Percentiles rank a stretch among this genome's conserved stretches.
phyloP scores from a whole-genome alignment of 352 stramenopile species.

The Phytophthora pseudosyringae region DNA sequence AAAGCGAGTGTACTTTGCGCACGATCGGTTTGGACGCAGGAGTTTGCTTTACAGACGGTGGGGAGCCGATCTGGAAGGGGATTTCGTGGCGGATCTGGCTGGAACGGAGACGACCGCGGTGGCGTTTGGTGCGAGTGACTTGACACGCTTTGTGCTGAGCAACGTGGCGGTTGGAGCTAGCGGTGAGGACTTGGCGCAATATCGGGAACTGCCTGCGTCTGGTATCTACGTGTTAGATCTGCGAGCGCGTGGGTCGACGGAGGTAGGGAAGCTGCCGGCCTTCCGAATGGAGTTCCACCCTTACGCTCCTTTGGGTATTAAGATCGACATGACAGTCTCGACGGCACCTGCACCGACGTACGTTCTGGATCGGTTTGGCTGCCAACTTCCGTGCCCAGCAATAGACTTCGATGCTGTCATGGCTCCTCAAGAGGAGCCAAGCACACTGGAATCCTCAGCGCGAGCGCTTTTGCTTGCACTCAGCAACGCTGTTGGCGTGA shows the following conservation, averaged over 20 bases:
- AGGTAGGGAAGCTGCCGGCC: not conserved
- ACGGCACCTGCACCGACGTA: not conserved
- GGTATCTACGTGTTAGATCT: constrained; percentile 83
- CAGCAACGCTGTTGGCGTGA: constrained; percentile 78
- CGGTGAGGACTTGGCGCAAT: constrained; percentile 21
- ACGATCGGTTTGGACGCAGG: constrained; percentile 91
- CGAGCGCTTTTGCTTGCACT: constrained; percentile 68
- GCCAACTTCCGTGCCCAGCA: constrained; percentile 27
- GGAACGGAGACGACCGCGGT: constrained; percentile 11
- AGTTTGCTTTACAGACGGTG: constrained; percentile 83
- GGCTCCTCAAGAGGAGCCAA: not conserved
- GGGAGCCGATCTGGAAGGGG: constrained; percentile 3
- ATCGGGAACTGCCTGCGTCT: constrained; percentile 77
- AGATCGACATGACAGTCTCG: not conserved
- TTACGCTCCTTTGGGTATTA: constrained; percentile 31
- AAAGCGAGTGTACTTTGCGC: constrained; percentile 88
- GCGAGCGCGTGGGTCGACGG: not conserved
- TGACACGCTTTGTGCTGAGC: constrained; percentile 48
- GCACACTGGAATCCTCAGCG: constrained; percentile 33
- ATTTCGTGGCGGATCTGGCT: constrained; percentile 35
- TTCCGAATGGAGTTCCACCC: constrained; percentile 49
- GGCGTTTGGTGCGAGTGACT: constrained; percentile 14
- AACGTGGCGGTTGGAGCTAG: constrained; percentile 51
- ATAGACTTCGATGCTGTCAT: not conserved
- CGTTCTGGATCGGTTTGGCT: constrained; percentile 42